Percentiles rank a stretch among this genome's conserved stretches.
These are phyloP conservation scores for Trichophyton schoenleinii DNA, from an alignment of 2,329 filamentous ascomycete species.

Conservation along the genomic window DNA sequence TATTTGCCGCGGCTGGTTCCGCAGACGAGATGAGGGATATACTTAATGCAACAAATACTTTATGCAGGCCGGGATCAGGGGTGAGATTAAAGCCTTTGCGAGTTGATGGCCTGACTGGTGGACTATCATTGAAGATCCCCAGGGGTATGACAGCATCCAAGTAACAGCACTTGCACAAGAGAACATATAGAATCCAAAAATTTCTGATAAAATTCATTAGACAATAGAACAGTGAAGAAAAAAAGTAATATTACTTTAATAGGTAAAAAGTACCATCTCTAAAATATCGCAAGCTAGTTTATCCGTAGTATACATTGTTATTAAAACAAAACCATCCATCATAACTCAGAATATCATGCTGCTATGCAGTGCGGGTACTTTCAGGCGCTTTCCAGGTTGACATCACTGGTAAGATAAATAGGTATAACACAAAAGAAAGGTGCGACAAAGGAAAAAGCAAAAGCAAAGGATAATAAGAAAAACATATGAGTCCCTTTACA, in stretches of 20 bases:
- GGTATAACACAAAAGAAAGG: not conserved
- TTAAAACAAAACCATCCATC: slow-evolving; percentile 3
- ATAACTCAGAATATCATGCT: slow-evolving; percentile 4
- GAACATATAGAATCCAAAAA: too few relatives aligned
- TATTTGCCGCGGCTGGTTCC: not conserved
- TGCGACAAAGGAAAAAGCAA: not conserved
- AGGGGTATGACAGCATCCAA: not conserved
- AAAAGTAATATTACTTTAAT: not conserved
- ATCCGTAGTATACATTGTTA: slow-evolving; percentile 1
- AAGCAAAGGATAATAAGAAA: not conserved
- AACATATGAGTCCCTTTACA: not conserved
- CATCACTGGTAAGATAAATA: slow-evolving; percentile 3
- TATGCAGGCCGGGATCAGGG: not conserved
- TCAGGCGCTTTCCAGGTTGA: not conserved
- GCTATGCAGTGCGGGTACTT: not conserved
- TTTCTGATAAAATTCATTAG: too few relatives aligned
- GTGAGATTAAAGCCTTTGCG: not conserved
- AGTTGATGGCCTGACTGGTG: not conserved
- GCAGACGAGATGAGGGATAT: not conserved
- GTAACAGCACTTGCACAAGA: too few relatives aligned
- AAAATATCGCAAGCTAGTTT: slow-evolving; percentile 1
- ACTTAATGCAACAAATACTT: not conserved
- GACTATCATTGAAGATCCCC: not conserved
- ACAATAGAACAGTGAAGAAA: not conserved
- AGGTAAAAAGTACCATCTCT: slow-evolving; percentile 1